phyloP scores from a whole-genome alignment of 768 basidiomycete genomes.

The Pleurotus citrinopileatus region DNA sequence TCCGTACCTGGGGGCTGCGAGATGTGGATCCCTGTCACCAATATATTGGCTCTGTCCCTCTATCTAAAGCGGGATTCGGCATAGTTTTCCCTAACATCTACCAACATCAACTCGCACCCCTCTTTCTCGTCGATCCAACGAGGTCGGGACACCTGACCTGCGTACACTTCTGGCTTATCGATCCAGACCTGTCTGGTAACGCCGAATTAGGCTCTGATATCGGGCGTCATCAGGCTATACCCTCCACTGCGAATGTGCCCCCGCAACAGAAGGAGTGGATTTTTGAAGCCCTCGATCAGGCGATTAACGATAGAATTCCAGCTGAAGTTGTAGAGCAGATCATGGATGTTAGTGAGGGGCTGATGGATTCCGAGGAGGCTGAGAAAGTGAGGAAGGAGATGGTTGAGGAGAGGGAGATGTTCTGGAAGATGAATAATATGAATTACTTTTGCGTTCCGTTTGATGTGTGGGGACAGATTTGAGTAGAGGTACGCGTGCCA shows the following conservation, averaged over 20 bases:
- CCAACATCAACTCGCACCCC: constrained; percentile 40
- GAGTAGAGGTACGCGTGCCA: not conserved
- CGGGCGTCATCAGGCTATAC: constrained; percentile 22
- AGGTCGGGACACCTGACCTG: constrained; percentile 41
- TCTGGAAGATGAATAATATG: constrained; percentile 37
- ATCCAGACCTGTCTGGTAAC: constrained; percentile 32
- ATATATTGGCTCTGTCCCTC: constrained; percentile 36
- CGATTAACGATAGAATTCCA: constrained; percentile 34
- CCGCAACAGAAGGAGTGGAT: constrained; percentile 53
- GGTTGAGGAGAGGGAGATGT: constrained; percentile 29
- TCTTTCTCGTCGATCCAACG: constrained; percentile 35
- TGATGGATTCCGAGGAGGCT: constrained; percentile 38
- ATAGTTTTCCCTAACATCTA: constrained; percentile 58
- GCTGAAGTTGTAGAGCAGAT: constrained; percentile 43
- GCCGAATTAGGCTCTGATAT: not conserved
- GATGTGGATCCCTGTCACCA: constrained; percentile 48
- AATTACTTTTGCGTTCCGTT: constrained; percentile 51
- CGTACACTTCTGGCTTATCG: constrained; percentile 46
- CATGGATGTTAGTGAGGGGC: constrained; percentile 32
- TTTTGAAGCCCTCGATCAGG: constrained; percentile 30
- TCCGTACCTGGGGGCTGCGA: constrained; percentile 48
- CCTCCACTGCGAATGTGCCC: constrained; percentile 41
- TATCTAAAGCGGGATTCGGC: constrained; percentile 30
- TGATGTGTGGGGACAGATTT: constrained; percentile 34
- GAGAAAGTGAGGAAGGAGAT: constrained; percentile 27